Evolutionary conservation across 495 filamentous ascomycete species (phyloP).

Genomic region (Neurospora sp.): DNA sequence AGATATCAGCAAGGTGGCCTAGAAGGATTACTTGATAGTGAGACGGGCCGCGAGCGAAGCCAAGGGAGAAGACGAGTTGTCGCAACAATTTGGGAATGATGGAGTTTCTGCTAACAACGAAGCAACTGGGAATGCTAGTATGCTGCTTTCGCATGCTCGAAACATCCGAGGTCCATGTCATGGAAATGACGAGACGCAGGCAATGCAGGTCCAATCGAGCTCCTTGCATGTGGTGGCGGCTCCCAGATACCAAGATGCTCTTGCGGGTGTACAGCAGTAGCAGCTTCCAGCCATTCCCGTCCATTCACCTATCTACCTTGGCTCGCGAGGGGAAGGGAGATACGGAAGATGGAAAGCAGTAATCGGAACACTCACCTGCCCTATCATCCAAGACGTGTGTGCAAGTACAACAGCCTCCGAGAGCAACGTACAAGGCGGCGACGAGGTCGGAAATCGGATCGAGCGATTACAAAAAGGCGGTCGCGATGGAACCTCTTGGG

Average conservation of each 20-base stretch:
- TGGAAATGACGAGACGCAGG: background rate
- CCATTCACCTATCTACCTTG: background rate
- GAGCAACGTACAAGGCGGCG: background rate
- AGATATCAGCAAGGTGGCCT: conserved; percentile 4
- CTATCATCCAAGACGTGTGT: background rate
- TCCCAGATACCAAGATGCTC: background rate
- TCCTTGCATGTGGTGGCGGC: background rate
- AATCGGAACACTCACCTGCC: background rate
- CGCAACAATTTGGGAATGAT: background rate
- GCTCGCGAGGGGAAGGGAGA: background rate
- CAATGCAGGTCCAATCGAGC: background rate
- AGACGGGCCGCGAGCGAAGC: background rate
- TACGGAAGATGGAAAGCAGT: background rate
- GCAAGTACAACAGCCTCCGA: background rate
- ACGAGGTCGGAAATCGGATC: background rate
- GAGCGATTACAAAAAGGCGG: background rate
- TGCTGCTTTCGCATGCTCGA: background rate
- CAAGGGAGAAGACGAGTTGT: background rate
- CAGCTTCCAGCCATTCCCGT: background rate
- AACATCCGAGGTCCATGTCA: background rate
- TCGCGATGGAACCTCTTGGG: background rate
- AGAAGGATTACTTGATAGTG: background rate
- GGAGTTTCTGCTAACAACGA: background rate
- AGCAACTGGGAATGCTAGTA: background rate
- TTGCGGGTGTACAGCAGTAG: background rate